Percentiles rank a stretch among this genome's conserved stretches.
Conservation (phyloP, 2,329 filamentous ascomycete species). For the Boeremia lycopersici region DNA sequence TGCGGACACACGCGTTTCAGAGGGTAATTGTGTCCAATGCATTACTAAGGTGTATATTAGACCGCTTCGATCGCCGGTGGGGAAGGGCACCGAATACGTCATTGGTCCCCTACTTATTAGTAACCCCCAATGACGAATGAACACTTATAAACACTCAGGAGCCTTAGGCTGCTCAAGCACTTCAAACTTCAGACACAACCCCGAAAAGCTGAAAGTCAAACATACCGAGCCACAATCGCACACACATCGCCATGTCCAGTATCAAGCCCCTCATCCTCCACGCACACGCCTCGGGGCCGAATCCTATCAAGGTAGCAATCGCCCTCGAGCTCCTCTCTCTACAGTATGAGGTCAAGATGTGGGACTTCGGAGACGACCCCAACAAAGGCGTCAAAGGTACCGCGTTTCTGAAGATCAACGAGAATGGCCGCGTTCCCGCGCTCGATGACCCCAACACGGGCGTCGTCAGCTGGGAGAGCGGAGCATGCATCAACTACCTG, state of each 20-base stretch:
- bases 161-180: too few relatives aligned
- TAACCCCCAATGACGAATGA: neutral
- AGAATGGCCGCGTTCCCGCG: constrained; percentile 51
- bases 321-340: constrained; percentile 54
- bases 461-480: constrained; percentile 16
- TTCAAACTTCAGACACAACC: too few relatives aligned
- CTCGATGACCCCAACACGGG: constrained; percentile 54
- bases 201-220: neutral
- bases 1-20: too few relatives aligned
- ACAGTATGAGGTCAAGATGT: constrained; percentile 48
- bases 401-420: constrained; percentile 46
- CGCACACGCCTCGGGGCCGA: constrained; percentile 37
- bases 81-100: neutral
- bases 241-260: neutral
- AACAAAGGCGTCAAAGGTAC: constrained; percentile 21
- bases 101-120: constrained; percentile 5
- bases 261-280: constrained; percentile 22
- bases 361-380: constrained; percentile 49
- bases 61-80: constrained; percentile 1
- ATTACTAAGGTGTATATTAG: neutral
- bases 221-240: neutral
- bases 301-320: constrained; percentile 53
- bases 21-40: neutral
- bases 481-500: constrained; percentile 11
- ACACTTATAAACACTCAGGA: neutral